phyloP scores from a whole-genome alignment of 345 rosid species.

The Atalantia buxifolia region DNA sequence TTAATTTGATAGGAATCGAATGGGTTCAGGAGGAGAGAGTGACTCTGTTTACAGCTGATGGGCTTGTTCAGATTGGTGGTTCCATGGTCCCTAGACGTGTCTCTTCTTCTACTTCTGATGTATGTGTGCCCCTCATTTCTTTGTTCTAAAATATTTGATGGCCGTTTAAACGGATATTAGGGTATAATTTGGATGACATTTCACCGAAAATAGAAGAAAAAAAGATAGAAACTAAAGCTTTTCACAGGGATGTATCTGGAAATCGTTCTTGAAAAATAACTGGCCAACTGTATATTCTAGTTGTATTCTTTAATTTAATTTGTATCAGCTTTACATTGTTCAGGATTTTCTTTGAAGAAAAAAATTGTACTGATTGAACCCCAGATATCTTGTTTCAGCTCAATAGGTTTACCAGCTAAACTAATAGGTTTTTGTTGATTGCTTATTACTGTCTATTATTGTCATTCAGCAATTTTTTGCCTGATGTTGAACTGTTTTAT shows the following conservation, averaged over 20 bases:
- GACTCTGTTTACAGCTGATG: constrained; percentile 82
- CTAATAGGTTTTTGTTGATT: background rate
- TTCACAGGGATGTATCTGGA: too few species aligned
- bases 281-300: too few species aligned
- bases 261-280: too few species aligned
- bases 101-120: constrained; percentile 56
- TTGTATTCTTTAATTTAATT: too few species aligned
- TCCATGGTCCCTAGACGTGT: constrained; percentile 71
- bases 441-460: background rate
- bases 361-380: background rate
- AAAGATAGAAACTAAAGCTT: too few species aligned
- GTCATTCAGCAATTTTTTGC: background rate
- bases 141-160: background rate
- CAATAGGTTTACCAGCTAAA: background rate
- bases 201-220: too few species aligned
- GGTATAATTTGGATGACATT: too few species aligned
- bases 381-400: background rate
- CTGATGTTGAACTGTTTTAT: background rate
- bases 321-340: too few species aligned
- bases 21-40: constrained; percentile 87
- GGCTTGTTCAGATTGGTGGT: constrained; percentile 87
- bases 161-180: too few species aligned
- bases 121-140: constrained; percentile 23
- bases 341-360: too few species aligned
- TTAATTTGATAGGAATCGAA: constrained; percentile 44